phyloP scores from a whole-genome alignment of 345 rosid genomes.

The Hevea brasiliensis region DNA sequence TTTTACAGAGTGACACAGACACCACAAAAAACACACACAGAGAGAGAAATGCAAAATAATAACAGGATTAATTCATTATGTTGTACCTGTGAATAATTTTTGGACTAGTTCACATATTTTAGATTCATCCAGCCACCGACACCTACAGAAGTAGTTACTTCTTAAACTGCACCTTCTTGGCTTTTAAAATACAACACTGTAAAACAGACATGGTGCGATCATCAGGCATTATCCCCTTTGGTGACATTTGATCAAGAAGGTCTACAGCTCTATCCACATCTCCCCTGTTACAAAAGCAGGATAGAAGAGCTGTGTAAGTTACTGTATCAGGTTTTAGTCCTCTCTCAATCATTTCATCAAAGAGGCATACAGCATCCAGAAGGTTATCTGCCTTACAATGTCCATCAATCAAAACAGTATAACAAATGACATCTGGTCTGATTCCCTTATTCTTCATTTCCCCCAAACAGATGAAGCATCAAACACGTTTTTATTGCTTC shows the following conservation, averaged over 20 bases:
- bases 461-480: constrained; percentile 33
- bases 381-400: constrained; percentile 50
- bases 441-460: constrained; percentile 43
- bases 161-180: constrained; percentile 13
- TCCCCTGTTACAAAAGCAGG: constrained; percentile 42
- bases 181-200: constrained; percentile 31
- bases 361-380: constrained; percentile 39
- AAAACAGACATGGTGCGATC: constrained; percentile 15
- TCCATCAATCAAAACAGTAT: constrained; percentile 62
- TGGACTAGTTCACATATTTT: not conserved
- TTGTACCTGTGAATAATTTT: not conserved
- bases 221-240: constrained; percentile 37
- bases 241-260: constrained; percentile 44
- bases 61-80: too few relatives aligned
- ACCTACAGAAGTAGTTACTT: not conserved
- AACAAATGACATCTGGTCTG: constrained; percentile 49
- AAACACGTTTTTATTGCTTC: constrained; percentile 17
- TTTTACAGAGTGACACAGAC: too few relatives aligned
- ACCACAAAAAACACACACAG: too few relatives aligned
- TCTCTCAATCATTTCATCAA: constrained; percentile 47
- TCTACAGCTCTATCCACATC: constrained; percentile 38
- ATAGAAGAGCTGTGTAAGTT: constrained; percentile 57
- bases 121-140: not conserved
- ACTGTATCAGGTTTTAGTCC: constrained; percentile 64
- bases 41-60: not conserved